Evolutionary conservation across 345 rosid species (phyloP).

Genomic region (Moricandia arvensis): DNA sequence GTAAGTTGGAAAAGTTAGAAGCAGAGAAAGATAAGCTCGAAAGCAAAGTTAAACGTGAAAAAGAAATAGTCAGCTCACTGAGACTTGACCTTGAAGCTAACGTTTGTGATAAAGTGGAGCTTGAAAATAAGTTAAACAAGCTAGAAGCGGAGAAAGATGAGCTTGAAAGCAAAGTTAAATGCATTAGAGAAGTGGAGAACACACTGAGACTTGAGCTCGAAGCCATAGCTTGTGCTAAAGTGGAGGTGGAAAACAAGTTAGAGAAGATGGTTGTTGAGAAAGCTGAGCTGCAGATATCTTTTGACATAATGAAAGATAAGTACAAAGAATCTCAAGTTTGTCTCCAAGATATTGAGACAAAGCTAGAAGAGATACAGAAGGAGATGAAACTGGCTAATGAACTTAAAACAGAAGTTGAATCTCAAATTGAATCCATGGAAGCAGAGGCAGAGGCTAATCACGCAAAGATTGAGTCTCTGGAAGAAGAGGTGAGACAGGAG

Average conservation of each 20-base stretch:
- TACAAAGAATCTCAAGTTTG: slow-evolving; percentile 46
- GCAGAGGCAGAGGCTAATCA: slow-evolving; percentile 46
- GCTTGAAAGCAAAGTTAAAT: slow-evolving; percentile 21
- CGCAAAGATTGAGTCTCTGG: slow-evolving; percentile 50
- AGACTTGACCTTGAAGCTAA: too few relatives aligned
- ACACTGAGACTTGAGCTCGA: slow-evolving; percentile 55
- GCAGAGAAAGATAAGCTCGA: neutral
- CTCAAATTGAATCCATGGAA: slow-evolving; percentile 54
- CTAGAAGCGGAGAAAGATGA: slow-evolving; percentile 43
- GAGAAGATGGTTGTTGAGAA: slow-evolving; percentile 47
- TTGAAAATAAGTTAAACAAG: slow-evolving; percentile 48
- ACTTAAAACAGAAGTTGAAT: slow-evolving; percentile 51
- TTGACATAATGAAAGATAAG: slow-evolving; percentile 44
- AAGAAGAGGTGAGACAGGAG: slow-evolving; percentile 60
- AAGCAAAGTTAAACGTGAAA: too few relatives aligned
- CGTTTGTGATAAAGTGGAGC: slow-evolving; percentile 4
- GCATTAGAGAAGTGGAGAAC: slow-evolving; percentile 14
- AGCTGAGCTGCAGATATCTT: slow-evolving; percentile 61
- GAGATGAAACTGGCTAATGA: slow-evolving; percentile 46
- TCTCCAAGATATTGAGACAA: slow-evolving; percentile 48
- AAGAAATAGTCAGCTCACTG: too few relatives aligned
- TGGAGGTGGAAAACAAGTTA: slow-evolving; percentile 48
- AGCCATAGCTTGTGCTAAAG: slow-evolving; percentile 36
- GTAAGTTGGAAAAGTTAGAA: slow-evolving; percentile 18
- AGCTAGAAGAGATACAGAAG: slow-evolving; percentile 49